phyloP scores from a whole-genome alignment of 805 yeast genomes.

The Kodamaea hsintzibuensis region DNA sequence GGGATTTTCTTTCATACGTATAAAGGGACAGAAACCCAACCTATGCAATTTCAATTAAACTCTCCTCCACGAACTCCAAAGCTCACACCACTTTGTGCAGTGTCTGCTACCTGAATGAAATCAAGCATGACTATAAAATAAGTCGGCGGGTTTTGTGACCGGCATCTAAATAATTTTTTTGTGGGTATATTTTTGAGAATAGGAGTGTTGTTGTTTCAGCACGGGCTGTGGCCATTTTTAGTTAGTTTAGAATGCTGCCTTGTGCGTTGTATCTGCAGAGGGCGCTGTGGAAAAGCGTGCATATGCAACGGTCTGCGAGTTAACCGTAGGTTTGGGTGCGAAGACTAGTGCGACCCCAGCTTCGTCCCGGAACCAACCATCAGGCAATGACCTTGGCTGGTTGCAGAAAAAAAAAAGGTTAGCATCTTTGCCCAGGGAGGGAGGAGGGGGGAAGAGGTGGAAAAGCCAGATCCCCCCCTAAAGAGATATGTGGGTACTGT shows the following conservation, averaged over 20 bases:
- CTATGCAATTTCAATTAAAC: no score
- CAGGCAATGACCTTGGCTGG: neutral
- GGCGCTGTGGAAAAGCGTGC: neutral
- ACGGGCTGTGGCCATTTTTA: neutral
- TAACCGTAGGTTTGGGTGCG: neutral
- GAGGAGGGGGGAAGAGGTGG: neutral
- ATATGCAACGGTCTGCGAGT: conserved; percentile 2
- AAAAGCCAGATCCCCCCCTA: neutral
- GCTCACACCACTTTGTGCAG: no score
- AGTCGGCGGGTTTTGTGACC: neutral
- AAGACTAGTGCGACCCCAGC: neutral
- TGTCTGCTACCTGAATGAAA: no score
- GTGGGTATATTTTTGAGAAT: neutral
- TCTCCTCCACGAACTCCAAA: no score
- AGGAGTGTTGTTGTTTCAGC: neutral
- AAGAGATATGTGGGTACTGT: neutral
- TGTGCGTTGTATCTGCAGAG: conserved; percentile 3
- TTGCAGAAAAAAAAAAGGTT: neutral
- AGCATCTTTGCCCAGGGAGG: neutral
- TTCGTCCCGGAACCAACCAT: neutral
- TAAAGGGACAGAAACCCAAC: no score
- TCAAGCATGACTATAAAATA: neutral
- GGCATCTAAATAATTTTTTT: neutral
- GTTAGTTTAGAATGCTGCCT: conserved; percentile 2
- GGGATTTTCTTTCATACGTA: no score